phyloP scores from a whole-genome alignment of 768 basidiomycete genomes.

The Leucocoprinus birnbaumii region DNA sequence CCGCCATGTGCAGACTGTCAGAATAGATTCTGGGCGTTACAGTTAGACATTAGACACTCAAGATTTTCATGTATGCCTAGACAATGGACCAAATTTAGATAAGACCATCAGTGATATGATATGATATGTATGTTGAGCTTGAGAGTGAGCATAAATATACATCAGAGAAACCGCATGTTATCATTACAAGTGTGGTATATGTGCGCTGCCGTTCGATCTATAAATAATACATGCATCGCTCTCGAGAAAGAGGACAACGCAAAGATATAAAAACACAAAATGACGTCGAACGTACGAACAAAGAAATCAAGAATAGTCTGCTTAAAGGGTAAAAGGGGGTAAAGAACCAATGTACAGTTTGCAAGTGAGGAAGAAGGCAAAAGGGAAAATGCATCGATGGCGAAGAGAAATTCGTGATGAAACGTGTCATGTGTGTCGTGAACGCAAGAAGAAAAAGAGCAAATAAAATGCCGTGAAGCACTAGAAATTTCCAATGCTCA shows the following conservation, averaged over 20 bases:
- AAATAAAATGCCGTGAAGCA: not conserved
- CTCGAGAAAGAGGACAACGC: not conserved
- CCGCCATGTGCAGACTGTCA: no score
- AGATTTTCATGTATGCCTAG: not conserved
- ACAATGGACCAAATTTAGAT: not conserved
- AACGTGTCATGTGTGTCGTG: not conserved
- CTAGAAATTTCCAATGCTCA: not conserved
- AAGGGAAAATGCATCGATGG: no score
- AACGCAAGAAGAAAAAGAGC: no score
- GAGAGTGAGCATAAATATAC: not conserved
- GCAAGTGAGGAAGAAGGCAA: not conserved
- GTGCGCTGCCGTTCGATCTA: slow-evolving; percentile 2
- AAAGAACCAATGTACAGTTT: not conserved
- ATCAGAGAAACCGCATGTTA: slow-evolving; percentile 1
- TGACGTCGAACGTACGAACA: not conserved
- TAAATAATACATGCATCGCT: slow-evolving; percentile 6
- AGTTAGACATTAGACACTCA: not conserved
- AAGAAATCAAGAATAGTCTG: no score
- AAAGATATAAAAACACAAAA: not conserved
- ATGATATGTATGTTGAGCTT: not conserved
- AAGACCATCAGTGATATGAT: slow-evolving; percentile 6
- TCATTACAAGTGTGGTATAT: not conserved
- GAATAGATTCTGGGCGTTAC: no score
- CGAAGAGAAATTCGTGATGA: not conserved
- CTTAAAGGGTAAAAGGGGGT: no score